phyloP scores from a whole-genome alignment of 1,284 basidiomycete genomes.

The Hemileia vastatrix region DNA sequence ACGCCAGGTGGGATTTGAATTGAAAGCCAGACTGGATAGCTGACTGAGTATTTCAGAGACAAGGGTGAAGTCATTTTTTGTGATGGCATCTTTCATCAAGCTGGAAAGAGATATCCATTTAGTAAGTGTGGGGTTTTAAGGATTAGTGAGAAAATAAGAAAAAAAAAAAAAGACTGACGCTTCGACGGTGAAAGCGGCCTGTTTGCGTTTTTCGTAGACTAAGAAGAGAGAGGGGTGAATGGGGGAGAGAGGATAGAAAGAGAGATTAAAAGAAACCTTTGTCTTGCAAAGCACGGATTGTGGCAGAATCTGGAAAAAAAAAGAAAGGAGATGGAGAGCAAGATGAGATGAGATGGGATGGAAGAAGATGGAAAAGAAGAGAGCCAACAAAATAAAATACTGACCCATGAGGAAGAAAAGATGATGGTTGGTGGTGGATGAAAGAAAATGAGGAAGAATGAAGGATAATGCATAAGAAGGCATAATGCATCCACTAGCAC shows the following conservation, averaged over 20 bases:
- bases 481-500: too few relatives aligned
- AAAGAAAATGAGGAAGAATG: too few relatives aligned
- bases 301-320: neutral
- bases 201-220: slow-evolving; percentile 24
- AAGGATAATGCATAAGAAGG: too few relatives aligned
- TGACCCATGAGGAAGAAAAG: too few relatives aligned
- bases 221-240: neutral
- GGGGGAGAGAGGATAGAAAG: neutral
- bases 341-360: too few relatives aligned
- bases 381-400: too few relatives aligned
- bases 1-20: slow-evolving; percentile 69
- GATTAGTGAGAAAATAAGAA: neutral
- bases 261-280: neutral
- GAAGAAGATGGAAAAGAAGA: too few relatives aligned
- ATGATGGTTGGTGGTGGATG: too few relatives aligned
- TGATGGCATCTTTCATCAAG: slow-evolving; percentile 19
- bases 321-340: too few relatives aligned
- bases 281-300: neutral
- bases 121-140: neutral
- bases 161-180: slow-evolving; percentile 5
- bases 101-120: neutral
- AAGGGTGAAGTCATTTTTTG: slow-evolving; percentile 5
- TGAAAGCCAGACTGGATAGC: slow-evolving; percentile 44
- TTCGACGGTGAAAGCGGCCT: slow-evolving; percentile 20
- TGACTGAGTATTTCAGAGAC: slow-evolving; percentile 17